These are phyloP conservation scores for Nakazawaea pomicola DNA, from an alignment of 805 yeast genomes.

Conservation along the genomic window DNA sequence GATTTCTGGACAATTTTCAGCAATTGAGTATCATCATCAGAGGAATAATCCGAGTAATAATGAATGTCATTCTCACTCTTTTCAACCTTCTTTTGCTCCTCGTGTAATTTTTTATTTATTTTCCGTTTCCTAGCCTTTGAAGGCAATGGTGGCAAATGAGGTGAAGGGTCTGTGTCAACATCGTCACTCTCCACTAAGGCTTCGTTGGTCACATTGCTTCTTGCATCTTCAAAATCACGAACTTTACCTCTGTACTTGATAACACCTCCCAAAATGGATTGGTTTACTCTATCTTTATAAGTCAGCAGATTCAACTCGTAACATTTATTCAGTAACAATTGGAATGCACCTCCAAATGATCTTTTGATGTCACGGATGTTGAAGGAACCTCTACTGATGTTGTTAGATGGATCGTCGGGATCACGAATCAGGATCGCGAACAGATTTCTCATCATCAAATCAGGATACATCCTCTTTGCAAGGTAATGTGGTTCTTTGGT, in stretches of 20 bases:
- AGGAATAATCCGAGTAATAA: conserved; percentile 38
- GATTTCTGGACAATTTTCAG: conserved; percentile 10
- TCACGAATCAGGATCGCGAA: conserved; percentile 79
- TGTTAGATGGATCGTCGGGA: conserved; percentile 80
- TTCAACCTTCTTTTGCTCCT: conserved; percentile 27
- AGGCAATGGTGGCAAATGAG: conserved; percentile 26
- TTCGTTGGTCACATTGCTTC: conserved; percentile 55
- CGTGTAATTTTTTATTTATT: conserved; percentile 19
- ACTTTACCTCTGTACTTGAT: conserved; percentile 69
- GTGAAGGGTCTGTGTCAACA: conserved; percentile 20
- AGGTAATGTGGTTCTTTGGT: conserved; percentile 55
- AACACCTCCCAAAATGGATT: conserved; percentile 74
- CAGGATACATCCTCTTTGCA: conserved; percentile 48
- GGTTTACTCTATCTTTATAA: conserved; percentile 61
- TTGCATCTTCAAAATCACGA: conserved; percentile 74
- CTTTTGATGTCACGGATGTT: conserved; percentile 75
- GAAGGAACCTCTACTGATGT: conserved; percentile 80
- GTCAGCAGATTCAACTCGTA: conserved; percentile 64
- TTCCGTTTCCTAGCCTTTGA: background rate
- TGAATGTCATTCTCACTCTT: conserved; percentile 34
- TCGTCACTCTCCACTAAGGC: conserved; percentile 37
- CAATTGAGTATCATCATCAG: conserved; percentile 21
- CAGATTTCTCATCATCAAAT: conserved; percentile 45
- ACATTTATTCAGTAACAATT: conserved; percentile 67
- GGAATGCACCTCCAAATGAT: conserved; percentile 87